phyloP scores from a whole-genome alignment of 352 stramenopile genomes.

The Pythium folliculosum region DNA sequence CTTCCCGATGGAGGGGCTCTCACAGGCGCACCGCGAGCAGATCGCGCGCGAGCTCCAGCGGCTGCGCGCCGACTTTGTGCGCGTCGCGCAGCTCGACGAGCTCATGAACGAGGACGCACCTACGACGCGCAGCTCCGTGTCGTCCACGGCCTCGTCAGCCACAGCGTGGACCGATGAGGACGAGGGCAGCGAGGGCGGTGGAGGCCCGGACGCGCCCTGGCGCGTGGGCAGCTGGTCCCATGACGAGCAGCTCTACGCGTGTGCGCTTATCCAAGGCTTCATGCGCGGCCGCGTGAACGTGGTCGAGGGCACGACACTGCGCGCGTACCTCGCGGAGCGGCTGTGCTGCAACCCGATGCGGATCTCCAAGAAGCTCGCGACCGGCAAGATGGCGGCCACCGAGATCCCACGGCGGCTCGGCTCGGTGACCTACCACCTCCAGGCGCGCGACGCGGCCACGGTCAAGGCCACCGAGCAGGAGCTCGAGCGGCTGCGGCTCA shows the following conservation, averaged over 20 bases:
- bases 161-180: not conserved
- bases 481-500: constrained; percentile 9
- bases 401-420: constrained; percentile 3
- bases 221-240: constrained; percentile 30
- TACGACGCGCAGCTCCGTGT: not conserved
- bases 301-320: constrained; percentile 22
- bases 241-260: constrained; percentile 60
- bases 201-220: not conserved
- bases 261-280: constrained; percentile 29
- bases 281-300: constrained; percentile 16
- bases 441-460: not conserved
- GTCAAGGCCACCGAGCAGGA: constrained; percentile 4
- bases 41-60: constrained; percentile 11
- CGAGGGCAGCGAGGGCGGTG: no score
- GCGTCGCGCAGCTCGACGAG: not conserved
- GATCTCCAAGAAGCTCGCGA: constrained; percentile 33
- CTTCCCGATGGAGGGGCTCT: constrained; percentile 16
- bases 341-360: constrained; percentile 33
- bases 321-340: constrained; percentile 25
- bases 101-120: not conserved
- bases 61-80: constrained; percentile 10
- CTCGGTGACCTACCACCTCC: not conserved
- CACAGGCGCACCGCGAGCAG: not conserved
- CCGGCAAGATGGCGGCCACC: constrained; percentile 3
- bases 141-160: not conserved